Base-by-base conservation (phyloP, 345 rosid species). In the Eucalyptus pauciflora region DNA sequence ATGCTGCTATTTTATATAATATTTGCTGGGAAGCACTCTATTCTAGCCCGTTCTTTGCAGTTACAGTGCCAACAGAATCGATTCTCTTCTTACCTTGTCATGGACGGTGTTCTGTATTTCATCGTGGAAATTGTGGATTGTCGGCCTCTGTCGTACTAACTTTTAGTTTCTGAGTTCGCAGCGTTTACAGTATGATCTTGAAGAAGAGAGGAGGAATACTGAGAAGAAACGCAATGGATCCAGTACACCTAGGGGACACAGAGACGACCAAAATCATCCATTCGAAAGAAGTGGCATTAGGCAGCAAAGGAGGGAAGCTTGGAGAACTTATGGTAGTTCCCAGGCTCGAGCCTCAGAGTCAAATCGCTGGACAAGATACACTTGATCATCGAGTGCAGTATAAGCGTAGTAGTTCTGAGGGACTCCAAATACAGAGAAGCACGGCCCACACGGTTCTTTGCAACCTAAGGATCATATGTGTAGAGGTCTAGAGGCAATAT, bases 141-240 rank as follows among this genome's bases (percentile, higher is more conserved):
- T 76, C 48, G 4, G 27, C 43, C 48, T 52, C 46, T 52, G 33
- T 20, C 6, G 46, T 52, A 49, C 62, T 86, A 50, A 50, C 37
- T 51, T 50, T 86, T 51, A 60, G 18, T n/a, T 31, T 22, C 25
- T 86, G 46, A 54, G 64, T 86, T 90, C 85, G 87, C 97, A 98
- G 99, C 96, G 97, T 15, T 92, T 93, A 10, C 93, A 93, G 89
- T 96, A 97, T 93, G 99, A 97, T 94, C 92, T 91, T 58, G 99
- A 97, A 90, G 99, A 97, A 93, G 99, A 95, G 92, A 92, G 88
- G 88, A 93, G 96, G 93, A 94, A 89, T 87, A 89, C 93, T 4
- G 95, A 91, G 90, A 98, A 94, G 94, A 96, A 93, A 90, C 93
- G 86, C 81, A 91, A 91, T 22, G 99, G 94, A 92, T 89, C 90